Evolutionary conservation across 164 flowering plant genomes (phyloP).

Genomic region (Dillenia turbinata): DNA sequence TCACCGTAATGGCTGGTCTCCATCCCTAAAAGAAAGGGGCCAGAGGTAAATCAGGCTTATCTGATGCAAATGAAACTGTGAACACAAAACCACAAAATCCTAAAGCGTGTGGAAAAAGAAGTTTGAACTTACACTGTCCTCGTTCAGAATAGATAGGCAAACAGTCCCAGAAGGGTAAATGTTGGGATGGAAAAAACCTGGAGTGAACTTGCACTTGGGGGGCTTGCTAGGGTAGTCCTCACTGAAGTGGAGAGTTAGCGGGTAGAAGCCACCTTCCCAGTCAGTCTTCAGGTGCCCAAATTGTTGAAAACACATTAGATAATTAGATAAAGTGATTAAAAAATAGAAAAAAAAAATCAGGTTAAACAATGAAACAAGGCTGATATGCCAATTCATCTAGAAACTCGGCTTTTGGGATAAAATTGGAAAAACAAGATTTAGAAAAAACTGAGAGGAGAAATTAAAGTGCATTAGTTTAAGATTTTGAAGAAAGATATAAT

Average conservation of each 20-base stretch:
- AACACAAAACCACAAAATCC: not conserved
- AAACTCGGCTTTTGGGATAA: no score
- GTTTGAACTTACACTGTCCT: conserved; percentile 76
- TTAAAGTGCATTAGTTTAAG: no score
- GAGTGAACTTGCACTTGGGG: conserved; percentile 94
- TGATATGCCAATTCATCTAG: no score
- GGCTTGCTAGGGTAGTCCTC: conserved; percentile 99
- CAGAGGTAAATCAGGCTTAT: not conserved
- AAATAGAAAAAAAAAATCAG: no score
- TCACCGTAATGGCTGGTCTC: conserved; percentile 98
- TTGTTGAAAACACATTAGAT: not conserved
- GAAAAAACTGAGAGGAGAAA: no score
- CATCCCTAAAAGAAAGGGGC: conserved; percentile 54
- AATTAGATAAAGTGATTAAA: not conserved
- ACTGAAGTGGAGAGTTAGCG: conserved; percentile 67
- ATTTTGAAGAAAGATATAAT: no score
- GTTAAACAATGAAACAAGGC: no score
- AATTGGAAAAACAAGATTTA: no score
- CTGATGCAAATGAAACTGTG: not conserved
- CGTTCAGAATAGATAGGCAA: conserved; percentile 89
- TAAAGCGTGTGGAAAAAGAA: not conserved
- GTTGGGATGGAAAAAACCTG: conserved; percentile 92
- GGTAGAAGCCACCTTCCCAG: conserved; percentile 92
- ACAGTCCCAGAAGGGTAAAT: conserved; percentile 99
- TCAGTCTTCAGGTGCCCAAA: conserved; percentile 60